Percentiles rank a stretch among this genome's conserved stretches.
These are phyloP conservation scores for Helicocarpus griseus DNA, from an alignment of 2,329 filamentous ascomycete genomes.

Conservation along the genomic window DNA sequence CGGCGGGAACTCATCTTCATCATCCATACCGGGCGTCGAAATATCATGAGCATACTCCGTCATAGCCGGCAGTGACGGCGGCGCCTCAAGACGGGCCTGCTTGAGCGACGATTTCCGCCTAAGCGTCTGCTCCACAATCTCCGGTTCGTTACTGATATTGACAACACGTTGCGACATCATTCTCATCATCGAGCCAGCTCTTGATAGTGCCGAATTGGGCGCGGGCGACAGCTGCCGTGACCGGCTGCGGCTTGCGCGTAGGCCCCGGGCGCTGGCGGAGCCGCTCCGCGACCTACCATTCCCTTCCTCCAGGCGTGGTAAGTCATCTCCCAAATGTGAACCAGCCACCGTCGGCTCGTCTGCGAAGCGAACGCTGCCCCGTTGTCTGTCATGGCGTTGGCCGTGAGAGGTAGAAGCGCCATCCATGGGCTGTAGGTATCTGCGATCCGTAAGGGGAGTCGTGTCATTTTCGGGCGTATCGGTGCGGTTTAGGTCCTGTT, in stretches of 20 bases:
- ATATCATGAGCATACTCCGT: constrained; percentile 37
- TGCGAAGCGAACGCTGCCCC: constrained; percentile 46
- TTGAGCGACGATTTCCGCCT: constrained; percentile 47
- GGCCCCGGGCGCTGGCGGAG: constrained; percentile 33
- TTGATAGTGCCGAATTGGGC: constrained; percentile 52
- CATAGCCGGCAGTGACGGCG: constrained; percentile 41
- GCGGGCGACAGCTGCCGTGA: constrained; percentile 54
- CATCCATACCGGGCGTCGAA: constrained; percentile 23
- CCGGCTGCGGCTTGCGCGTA: constrained; percentile 10
- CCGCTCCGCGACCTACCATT: constrained; percentile 45
- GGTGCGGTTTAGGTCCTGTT: constrained; percentile 46
- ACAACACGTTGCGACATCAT: constrained; percentile 96
- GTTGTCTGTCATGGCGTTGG: constrained; percentile 40
- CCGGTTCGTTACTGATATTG: constrained; percentile 88
- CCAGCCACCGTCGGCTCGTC: constrained; percentile 27
- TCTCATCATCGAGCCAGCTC: constrained; percentile 66
- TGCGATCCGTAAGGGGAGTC: constrained; percentile 48
- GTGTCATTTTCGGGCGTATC: constrained; percentile 48
- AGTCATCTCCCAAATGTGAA: constrained; percentile 52
- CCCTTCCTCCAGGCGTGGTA: constrained; percentile 51
- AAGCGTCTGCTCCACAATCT: constrained; percentile 65
- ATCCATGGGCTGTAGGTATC: constrained; percentile 48
- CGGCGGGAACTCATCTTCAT: constrained; percentile 30
- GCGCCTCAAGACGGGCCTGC: constrained; percentile 42
- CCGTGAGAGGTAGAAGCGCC: constrained; percentile 36